These are phyloP conservation scores for Pterulicium gracile DNA, from an alignment of 1,284 basidiomycete genomes.

Conservation along the genomic window DNA sequence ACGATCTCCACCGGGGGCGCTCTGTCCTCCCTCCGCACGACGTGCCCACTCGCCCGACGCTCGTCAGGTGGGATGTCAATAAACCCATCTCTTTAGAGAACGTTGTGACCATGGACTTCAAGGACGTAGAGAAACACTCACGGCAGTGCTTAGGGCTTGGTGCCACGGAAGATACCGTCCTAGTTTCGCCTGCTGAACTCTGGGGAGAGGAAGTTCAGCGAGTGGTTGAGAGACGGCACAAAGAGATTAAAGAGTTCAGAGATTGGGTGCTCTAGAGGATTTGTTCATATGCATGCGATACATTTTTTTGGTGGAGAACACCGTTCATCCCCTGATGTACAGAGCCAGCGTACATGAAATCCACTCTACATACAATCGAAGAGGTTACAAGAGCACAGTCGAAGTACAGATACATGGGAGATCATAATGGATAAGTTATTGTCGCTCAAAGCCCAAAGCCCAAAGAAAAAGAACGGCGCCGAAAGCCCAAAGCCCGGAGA, in stretches of 20 bases:
- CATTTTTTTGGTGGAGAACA: no score
- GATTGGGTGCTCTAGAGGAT: slow-evolving; percentile 31
- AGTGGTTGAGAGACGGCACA: slow-evolving; percentile 41
- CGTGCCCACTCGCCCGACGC: slow-evolving; percentile 57
- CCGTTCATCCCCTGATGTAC: no score
- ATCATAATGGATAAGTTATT: no score
- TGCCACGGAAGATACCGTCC: slow-evolving; percentile 18
- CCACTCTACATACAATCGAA: no score
- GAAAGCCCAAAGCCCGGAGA: background rate
- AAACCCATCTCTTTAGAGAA: slow-evolving; percentile 63
- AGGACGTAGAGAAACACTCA: slow-evolving; percentile 60
- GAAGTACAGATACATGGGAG: no score
- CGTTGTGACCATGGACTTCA: slow-evolving; percentile 69
- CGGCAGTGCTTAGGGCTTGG: slow-evolving; percentile 11
- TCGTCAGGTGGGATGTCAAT: slow-evolving; percentile 73
- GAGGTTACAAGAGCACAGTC: no score
- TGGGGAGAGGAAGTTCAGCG: slow-evolving; percentile 55
- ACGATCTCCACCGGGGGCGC: slow-evolving; percentile 78
- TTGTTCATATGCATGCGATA: no score
- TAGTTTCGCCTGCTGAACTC: slow-evolving; percentile 35
- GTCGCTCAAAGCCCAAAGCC: no score
- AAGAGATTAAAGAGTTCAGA: slow-evolving; percentile 36
- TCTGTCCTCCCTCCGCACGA: slow-evolving; percentile 68
- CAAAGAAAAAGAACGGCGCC: no score
- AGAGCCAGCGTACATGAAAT: no score